A percentile compares a stretch with the other conserved stretches of the same genome.
phyloP scores from a whole-genome alignment of 306 rosid genomes.

The Mimosa pudica region DNA sequence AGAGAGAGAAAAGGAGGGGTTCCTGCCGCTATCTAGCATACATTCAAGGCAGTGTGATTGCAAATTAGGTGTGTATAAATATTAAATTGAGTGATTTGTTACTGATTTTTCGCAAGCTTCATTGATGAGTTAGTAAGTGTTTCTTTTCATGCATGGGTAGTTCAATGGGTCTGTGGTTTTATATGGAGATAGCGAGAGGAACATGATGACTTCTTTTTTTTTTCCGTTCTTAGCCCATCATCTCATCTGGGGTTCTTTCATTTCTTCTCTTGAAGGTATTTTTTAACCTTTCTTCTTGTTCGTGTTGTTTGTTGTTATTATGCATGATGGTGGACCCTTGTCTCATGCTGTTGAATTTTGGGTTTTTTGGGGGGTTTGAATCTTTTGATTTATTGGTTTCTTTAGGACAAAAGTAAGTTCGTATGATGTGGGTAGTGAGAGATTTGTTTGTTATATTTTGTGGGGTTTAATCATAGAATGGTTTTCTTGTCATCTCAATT shows the following conservation, averaged over 20 bases:
- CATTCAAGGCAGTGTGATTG: no score
- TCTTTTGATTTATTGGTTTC: neutral
- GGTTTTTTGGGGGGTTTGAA: neutral
- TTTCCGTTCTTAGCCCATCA: constrained; percentile 32
- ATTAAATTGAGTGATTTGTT: no score
- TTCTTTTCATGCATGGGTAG: no score
- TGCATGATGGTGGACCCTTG: neutral
- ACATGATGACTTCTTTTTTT: no score
- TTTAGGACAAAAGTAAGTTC: neutral
- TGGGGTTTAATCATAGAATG: constrained; percentile 15
- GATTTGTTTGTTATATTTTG: constrained; percentile 6
- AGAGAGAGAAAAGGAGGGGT: no score
- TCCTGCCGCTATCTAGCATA: no score
- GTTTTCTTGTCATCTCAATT: neutral
- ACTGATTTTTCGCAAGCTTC: no score
- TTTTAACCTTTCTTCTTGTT: constrained; percentile 6
- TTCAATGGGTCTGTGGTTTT: no score
- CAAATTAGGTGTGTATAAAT: no score
- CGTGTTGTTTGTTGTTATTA: neutral
- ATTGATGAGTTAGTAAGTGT: no score
- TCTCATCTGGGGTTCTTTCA: constrained; percentile 58
- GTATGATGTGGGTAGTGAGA: neutral
- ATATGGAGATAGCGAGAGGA: no score
- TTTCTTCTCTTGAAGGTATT: constrained; percentile 40
- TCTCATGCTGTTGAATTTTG: constrained; percentile 2